phyloP scores from a whole-genome alignment of 2,329 filamentous ascomycete species.

The Ilyonectria robusta region DNA sequence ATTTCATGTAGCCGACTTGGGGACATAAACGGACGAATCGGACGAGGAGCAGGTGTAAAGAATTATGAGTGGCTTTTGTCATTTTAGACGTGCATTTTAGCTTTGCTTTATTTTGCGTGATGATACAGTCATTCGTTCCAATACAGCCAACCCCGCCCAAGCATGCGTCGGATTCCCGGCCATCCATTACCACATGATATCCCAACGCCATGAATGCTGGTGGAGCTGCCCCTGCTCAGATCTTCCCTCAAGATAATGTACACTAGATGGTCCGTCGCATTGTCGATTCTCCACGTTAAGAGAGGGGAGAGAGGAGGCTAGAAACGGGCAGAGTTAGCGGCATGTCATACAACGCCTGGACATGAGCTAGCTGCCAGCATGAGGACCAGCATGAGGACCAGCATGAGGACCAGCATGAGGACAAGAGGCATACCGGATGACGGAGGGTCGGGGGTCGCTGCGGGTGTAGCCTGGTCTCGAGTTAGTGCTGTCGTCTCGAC shows the following conservation, averaged over 20 bases:
- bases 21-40: constrained; percentile 2
- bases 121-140: constrained; percentile 45
- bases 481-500: constrained; percentile 45
- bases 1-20: constrained; percentile 24
- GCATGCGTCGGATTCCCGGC: constrained; percentile 36
- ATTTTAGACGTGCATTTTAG: constrained; percentile 27
- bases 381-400: neutral
- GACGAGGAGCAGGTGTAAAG: constrained; percentile 8
- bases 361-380: neutral
- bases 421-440: constrained; percentile 65
- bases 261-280: constrained; percentile 36
- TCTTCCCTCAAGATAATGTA: constrained; percentile 44
- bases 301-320: constrained; percentile 76
- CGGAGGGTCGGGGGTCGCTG: constrained; percentile 89
- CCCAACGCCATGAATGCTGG: constrained; percentile 48
- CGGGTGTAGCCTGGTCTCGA: constrained; percentile 83
- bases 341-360: constrained; percentile 39
- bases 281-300: constrained; percentile 56
- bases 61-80: constrained; percentile 45
- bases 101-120: constrained; percentile 29
- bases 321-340: neutral
- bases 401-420: neutral
- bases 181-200: constrained; percentile 37
- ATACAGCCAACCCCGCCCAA: constrained; percentile 41
- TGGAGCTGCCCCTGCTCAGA: constrained; percentile 29